phyloP scores from a whole-genome alignment of 2,329 filamentous ascomycete species.

The Phialophora chinensis region DNA sequence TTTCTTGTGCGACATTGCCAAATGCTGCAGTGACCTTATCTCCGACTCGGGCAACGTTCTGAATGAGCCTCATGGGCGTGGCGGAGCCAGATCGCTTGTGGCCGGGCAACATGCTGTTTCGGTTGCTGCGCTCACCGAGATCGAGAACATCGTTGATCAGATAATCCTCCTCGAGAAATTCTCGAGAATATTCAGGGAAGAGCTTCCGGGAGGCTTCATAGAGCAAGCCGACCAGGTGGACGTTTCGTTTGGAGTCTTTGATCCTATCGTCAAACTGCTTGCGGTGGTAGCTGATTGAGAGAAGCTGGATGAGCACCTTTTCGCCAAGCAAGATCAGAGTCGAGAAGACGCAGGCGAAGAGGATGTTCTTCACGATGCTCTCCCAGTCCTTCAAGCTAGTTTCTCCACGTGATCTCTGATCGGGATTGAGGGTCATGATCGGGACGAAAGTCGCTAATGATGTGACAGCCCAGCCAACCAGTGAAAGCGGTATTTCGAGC shows the following conservation, averaged over 20 bases:
- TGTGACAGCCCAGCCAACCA: constrained; percentile 65
- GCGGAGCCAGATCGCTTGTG: constrained; percentile 65
- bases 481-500: constrained; percentile 65
- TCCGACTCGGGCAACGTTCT: constrained; percentile 77
- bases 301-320: constrained; percentile 67
- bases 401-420: constrained; percentile 42
- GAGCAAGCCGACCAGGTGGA: constrained; percentile 79
- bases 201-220: constrained; percentile 88
- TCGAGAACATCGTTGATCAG: constrained; percentile 85
- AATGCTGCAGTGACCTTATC: constrained; percentile 94
- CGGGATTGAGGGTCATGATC: constrained; percentile 53
- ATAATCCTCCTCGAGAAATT: constrained; percentile 91
- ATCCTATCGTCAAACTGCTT: constrained; percentile 74
- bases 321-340: constrained; percentile 64
- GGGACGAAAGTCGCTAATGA: constrained; percentile 65
- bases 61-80: constrained; percentile 79
- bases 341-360: constrained; percentile 63
- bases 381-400: constrained; percentile 56
- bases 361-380: constrained; percentile 61
- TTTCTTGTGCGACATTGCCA: constrained; percentile 90
- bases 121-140: constrained; percentile 65
- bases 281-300: constrained; percentile 71
- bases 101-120: constrained; percentile 45
- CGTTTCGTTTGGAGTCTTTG: constrained; percentile 85
- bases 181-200: constrained; percentile 89